phyloP scores from a whole-genome alignment of 345 rosid genomes.

The Lenwebbia sp. region DNA sequence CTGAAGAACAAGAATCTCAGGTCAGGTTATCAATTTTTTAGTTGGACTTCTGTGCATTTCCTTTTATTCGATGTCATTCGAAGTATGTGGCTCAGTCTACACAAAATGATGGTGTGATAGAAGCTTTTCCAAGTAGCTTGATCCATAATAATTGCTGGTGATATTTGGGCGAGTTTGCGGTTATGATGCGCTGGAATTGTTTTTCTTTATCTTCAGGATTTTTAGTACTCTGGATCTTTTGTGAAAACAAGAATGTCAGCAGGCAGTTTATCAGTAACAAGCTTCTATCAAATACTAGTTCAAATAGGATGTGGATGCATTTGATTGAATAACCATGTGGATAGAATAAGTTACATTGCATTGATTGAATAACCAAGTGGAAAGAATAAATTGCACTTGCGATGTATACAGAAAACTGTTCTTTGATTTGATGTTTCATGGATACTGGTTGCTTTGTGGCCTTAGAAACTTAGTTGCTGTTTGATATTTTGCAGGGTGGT shows the following conservation, averaged over 20 bases:
- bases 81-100: background rate
- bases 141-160: background rate
- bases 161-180: background rate
- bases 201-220: background rate
- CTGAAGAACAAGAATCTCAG: slow-evolving; percentile 63
- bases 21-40: slow-evolving; percentile 12
- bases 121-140: background rate
- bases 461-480: background rate
- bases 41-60: background rate
- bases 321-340: background rate
- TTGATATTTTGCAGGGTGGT: slow-evolving; percentile 51
- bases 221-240: background rate
- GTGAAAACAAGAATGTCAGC: background rate
- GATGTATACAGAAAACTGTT: background rate
- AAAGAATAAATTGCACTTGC: background rate
- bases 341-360: background rate
- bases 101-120: background rate
- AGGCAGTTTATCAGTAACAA: background rate
- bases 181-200: background rate
- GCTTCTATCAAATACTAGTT: background rate
- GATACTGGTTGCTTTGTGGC: background rate
- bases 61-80: background rate
- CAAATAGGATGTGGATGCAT: background rate
- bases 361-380: background rate
- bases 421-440: background rate